Evolutionary conservation across 2,329 filamentous ascomycete species (phyloP), one percentile per base, ranked within the genome.

Genomic region (Chalaropsis ovoidea): DNA sequence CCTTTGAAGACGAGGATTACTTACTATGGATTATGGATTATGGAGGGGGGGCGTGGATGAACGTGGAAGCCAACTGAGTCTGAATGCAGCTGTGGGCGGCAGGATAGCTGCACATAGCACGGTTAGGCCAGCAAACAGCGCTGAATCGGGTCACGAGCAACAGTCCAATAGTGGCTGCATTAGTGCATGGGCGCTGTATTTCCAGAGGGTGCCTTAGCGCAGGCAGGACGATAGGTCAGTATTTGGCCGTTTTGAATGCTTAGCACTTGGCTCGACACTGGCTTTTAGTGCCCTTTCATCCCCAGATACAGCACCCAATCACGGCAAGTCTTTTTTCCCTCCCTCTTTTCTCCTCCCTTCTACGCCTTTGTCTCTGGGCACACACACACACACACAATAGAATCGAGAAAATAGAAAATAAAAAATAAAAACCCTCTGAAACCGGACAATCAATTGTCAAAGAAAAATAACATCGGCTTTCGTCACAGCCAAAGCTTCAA

Each of bases 21-120:
- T 10, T 11, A 27, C 10, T 52, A 24, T 39, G 35, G 35, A 10
- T 10, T 39, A 13, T 52, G 13, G 31, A 19, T 31, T 58, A 35
- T 27, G 54, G 31, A 22, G 52, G 52, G 52, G 47, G 22, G 47
- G 47, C n/a, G 47, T 49, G 47, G 47, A 19, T 27, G n/a, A 58
- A 39, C 54, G 24, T 19, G 54, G 54, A 58, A 39, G 8, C 4
- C 35, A 39, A 58, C 24, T 35, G 15, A 58, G n/a, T n/a, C 31
- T 39, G 24, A 31, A 58, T 24, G 54, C 54, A 39, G 54, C 15
- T n/a, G 8, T 31, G 31, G 27, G 31, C 27, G 24, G 6, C 15
- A 11, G 24, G n/a, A 31, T 31, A 7, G 35, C 35, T 10, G 8
- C 35, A 39, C 35, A 8, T 39, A 7, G 35, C 35, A 39, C 8